Evolutionary conservation across 2,329 filamentous ascomycete species (phyloP), one percentile per base, ranked within the genome.

Genomic region (Hypoxylon sp.): DNA sequence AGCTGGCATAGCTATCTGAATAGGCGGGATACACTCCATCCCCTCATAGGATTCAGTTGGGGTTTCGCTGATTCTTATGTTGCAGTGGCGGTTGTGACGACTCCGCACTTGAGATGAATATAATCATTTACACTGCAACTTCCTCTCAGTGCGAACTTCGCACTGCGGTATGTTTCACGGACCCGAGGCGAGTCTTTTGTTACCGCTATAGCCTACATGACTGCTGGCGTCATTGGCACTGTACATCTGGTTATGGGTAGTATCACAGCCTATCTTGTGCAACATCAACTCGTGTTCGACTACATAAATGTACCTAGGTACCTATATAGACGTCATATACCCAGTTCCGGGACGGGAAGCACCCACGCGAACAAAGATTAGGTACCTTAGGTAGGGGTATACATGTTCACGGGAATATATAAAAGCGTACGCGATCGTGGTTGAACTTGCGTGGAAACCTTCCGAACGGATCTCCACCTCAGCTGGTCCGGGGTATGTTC

Each of bases 1-100:
- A 37, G 6, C 44, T 2, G 13, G n/a, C 10, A 10, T 50, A 17
- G 17, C 33, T 22, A 30, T 27, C 55, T 30, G 7, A 37, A 11
- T 51, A 54, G 50, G 30, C 49, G 6, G n/a, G 35, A 60, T 60
- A 14, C 13, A 40, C 31, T 42, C 13, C 33, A 10, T 40, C 56
- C 7, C 17, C 25, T 40, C 25, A 17, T 51, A 2, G 2, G 10
- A 25, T 27, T 6, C 30, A 11, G 20, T 22, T 22, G 22, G 31
- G 20, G 30, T 6, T 6, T 13, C 3, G n/a, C 13, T 17, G 35
- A 30, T 44, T 50, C 51, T 57, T 57, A 57, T 57, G 30, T 20
- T 44, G 10, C 51, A 33, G 14, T 55, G 20, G 33, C 33, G 48
- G 49, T 17, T 27, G 13, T 35, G 27, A 53, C 40, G 2, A 42